A percentile compares a stretch with the other conserved stretches of the same genome.
Evolutionary conservation across 257 asterid species (phyloP).

Genomic region (Salvia splendens): DNA sequence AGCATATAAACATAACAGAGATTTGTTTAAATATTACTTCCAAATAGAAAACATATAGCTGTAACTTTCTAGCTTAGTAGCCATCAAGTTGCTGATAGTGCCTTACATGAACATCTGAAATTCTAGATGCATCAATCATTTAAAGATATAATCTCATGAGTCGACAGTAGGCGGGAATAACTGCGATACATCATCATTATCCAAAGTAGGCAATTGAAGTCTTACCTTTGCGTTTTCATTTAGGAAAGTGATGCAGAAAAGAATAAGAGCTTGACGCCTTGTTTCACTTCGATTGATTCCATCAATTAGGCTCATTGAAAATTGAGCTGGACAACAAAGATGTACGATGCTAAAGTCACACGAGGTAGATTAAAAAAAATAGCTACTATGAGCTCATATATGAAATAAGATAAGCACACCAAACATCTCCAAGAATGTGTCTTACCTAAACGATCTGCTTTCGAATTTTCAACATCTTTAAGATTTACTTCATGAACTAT

Average conservation of each 20-base stretch:
- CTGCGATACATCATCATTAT: constrained; percentile 15
- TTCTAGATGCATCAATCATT: neutral
- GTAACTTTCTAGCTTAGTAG: neutral
- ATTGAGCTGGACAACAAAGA: constrained; percentile 54
- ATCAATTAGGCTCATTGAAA: constrained; percentile 67
- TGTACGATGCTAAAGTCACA: constrained; percentile 24
- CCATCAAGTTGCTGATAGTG: neutral
- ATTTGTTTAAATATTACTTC: neutral
- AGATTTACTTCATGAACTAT: constrained; percentile 54
- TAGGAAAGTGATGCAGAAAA: constrained; percentile 74
- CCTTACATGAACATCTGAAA: neutral
- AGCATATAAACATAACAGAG: constrained; percentile 15
- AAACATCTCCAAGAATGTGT: constrained; percentile 17
- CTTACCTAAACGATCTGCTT: constrained; percentile 77
- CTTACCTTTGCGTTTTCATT: constrained; percentile 72
- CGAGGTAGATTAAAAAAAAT: constrained; percentile 10
- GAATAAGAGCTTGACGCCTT: constrained; percentile 83
- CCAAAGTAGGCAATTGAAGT: constrained; percentile 6
- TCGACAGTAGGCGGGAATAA: neutral
- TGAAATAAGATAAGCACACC: constrained; percentile 23
- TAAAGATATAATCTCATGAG: neutral
- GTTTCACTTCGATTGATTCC: constrained; percentile 81
- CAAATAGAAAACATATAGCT: neutral
- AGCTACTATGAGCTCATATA: constrained; percentile 2
- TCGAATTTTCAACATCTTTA: constrained; percentile 61